These are phyloP conservation scores for Arctium minus DNA, from an alignment of 129 eudicot genomes.

Conservation along the genomic window DNA sequence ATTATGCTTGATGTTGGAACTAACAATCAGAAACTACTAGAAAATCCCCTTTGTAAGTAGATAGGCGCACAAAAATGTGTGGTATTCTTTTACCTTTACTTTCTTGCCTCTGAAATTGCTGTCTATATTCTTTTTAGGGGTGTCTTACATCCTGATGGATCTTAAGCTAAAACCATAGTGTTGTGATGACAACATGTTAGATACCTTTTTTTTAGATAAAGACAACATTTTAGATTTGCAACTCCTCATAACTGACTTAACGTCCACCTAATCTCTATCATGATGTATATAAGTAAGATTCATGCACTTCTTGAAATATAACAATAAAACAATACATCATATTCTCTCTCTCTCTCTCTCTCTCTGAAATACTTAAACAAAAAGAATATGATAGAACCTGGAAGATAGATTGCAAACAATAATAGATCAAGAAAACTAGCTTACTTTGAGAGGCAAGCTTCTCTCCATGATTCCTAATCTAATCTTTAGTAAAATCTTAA, in stretches of 20 bases:
- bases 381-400: background rate
- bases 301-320: background rate
- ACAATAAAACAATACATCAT: background rate
- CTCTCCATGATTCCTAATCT: background rate
- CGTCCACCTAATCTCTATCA: background rate
- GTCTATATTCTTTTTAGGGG: background rate
- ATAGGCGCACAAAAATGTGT: background rate
- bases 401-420: background rate
- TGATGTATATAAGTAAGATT: background rate
- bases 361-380: background rate
- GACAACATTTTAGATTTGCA: background rate
- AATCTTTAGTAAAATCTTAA: background rate
- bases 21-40: constrained; percentile 84
- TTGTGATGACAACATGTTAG: background rate
- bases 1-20: constrained; percentile 99
- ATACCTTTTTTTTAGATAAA: too few species aligned
- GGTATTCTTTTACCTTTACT: background rate
- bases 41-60: constrained; percentile 86
- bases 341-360: background rate
- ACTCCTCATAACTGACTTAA: background rate
- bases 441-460: background rate
- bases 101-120: background rate
- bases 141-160: background rate
- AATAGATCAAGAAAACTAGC: background rate
- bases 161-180: background rate